These are phyloP conservation scores for Antarctomyces pellizariae DNA, from an alignment of 495 filamentous ascomycete genomes.

Conservation along the genomic window DNA sequence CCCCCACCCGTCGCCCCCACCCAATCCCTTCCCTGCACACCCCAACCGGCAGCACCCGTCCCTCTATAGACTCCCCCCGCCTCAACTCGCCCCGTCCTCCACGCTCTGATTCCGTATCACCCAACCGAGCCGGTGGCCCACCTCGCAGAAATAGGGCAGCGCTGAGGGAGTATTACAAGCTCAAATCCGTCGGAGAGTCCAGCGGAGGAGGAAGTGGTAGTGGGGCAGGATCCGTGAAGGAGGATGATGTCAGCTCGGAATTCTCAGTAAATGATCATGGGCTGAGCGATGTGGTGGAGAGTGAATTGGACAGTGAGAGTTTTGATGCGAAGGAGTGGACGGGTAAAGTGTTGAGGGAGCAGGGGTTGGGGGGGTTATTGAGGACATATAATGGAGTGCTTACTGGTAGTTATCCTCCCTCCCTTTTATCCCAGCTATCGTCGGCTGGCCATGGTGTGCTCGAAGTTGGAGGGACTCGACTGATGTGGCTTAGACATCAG, in stretches of 20 bases:
- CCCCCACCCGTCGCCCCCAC: too few species aligned
- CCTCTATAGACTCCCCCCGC: constrained; percentile 38
- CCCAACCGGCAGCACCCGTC: constrained; percentile 51
- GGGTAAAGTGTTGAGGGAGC: constrained; percentile 33
- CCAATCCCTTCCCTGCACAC: too few species aligned
- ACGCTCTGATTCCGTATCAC: constrained; percentile 25
- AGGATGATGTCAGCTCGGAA: constrained; percentile 16
- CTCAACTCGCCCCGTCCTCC: too few species aligned
- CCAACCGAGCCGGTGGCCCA: constrained; percentile 26
- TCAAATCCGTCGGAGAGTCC: constrained; percentile 28
- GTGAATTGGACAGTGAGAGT: constrained; percentile 29
- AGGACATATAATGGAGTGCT: constrained; percentile 38
- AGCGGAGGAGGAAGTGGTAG: neutral
- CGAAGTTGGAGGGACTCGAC: neutral
- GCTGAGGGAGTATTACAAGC: constrained; percentile 82
- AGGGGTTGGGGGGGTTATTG: constrained; percentile 39
- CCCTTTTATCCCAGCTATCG: too few species aligned
- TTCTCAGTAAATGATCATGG: constrained; percentile 8
- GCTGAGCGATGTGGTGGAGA: constrained; percentile 14
- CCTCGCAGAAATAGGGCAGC: constrained; percentile 40
- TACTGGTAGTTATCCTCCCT: constrained; percentile 14
- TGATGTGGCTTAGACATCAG: constrained; percentile 41
- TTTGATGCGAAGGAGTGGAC: constrained; percentile 39
- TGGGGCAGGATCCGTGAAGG: constrained; percentile 3
- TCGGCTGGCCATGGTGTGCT: neutral